These are phyloP conservation scores for Ophiostoma sp. DNA, from an alignment of 2,329 filamentous ascomycete species.

Conservation along the genomic window DNA sequence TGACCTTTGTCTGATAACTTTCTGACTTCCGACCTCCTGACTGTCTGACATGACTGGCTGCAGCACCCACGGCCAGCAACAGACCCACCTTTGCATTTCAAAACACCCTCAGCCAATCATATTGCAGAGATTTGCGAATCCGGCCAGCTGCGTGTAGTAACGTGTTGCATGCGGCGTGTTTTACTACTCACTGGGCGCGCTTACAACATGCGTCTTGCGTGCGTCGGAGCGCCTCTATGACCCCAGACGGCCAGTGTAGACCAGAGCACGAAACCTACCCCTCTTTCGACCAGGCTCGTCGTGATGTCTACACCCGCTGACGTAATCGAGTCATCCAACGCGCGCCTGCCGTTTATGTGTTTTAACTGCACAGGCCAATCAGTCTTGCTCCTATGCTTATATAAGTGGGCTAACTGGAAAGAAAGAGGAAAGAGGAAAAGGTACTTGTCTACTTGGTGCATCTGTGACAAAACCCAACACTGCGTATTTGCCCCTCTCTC, in stretches of 20 bases:
- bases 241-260: not conserved
- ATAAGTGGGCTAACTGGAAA: not conserved
- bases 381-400: not conserved
- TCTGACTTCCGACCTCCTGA: not conserved
- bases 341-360: not conserved
- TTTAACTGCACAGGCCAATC: not conserved
- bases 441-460: constrained; percentile 11
- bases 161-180: not conserved
- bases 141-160: not conserved
- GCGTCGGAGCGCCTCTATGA: not conserved
- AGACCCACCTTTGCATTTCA: not conserved
- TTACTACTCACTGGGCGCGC: not conserved
- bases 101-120: not conserved
- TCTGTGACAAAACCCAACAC: constrained; percentile 6
- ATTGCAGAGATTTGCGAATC: not conserved
- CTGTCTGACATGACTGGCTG: not conserved
- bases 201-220: not conserved
- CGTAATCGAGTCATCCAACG: not conserved
- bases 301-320: not conserved
- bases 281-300: not conserved
- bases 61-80: not conserved
- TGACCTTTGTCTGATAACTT: not conserved
- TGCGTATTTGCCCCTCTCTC: constrained; percentile 7
- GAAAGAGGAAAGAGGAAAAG: not conserved
- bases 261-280: not conserved